Base-by-base conservation (phyloP, 2,329 filamentous ascomycete genomes). In the Sordariomycetes sp. region DNA sequence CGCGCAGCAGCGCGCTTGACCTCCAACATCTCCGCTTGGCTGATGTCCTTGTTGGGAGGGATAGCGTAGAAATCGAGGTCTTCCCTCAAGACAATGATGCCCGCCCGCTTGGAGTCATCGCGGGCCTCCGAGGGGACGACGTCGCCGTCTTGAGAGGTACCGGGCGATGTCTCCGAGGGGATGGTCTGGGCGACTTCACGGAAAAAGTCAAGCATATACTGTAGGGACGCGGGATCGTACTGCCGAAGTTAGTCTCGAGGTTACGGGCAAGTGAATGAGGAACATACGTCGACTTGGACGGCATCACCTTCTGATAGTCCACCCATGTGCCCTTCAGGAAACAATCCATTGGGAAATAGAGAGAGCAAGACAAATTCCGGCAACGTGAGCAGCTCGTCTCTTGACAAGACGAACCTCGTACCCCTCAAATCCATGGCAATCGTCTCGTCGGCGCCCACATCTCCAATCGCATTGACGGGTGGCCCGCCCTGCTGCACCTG, bases 171-270 rank as follows among this genome's bases (percentile, higher is more conserved):
- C 42, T 85, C 78, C 27, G 76, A 72, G 8, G 86, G 86, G 46
- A 98, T 96, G n/a, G 88, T 92, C 60, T 95, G 87, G 35, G 92
- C 92, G 42, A 98, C 90, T 45, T 81, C 80, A 44, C 92, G 83
- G 68, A 98, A 98, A 63, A 98, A 98, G 50, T 95, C 90, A 44
- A 98, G 76, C 92, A 98, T 98, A 65, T 96, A 98, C 62, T 96
- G 87, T 36, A 98, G 75, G 31, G 90, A 96, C 34, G 81, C 80
- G 17, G 92, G 90, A 59, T 98, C 92, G 64, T 96, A 98, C 92
- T 98, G 64, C 47, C 61, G 2, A 20, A 24, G 28, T 39, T 29
- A 38, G 30, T 42, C 20, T 21, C 16, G 29, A 18, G 12, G 35
- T 34, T 9, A 25, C 9, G 12, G 26, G 27, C 21, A 29, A 35